A percentile compares a stretch with the other conserved stretches of the same genome.
Evolutionary conservation across 306 rosid genomes (phyloP).

Genomic region (Begonia fuchsioides): DNA sequence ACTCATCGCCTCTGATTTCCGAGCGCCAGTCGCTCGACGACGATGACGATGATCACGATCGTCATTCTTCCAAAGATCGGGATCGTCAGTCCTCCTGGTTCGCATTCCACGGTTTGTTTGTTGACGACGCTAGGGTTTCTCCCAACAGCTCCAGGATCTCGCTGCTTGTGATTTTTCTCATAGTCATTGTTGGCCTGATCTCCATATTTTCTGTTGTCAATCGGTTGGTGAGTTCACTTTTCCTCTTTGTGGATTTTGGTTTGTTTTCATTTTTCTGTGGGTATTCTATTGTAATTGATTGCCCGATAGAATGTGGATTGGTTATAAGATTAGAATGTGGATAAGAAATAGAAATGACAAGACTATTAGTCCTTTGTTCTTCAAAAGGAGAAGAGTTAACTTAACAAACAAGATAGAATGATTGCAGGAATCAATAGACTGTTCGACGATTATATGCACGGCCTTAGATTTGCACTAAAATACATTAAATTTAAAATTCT

Average conservation of each 20-base stretch:
- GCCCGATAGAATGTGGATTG: neutral
- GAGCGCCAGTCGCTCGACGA: conserved; percentile 26
- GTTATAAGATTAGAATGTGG: neutral
- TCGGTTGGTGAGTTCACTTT: conserved; percentile 37
- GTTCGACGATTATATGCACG: neutral
- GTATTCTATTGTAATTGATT: too few species aligned
- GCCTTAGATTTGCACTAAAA: neutral
- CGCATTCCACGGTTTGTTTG: conserved; percentile 34
- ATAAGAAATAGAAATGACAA: neutral
- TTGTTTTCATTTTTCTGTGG: too few species aligned
- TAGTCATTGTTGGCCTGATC: conserved; percentile 32
- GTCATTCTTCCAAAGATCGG: conserved; percentile 61
- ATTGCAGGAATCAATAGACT: neutral
- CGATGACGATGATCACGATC: conserved; percentile 55
- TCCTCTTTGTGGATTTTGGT: neutral
- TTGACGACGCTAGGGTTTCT: conserved; percentile 80
- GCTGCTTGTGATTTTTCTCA: conserved; percentile 19
- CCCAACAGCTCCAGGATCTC: conserved; percentile 62
- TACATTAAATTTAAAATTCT: too few species aligned
- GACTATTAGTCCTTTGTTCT: neutral
- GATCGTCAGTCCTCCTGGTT: conserved; percentile 39
- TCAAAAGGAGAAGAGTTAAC: neutral
- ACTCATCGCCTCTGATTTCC: conserved; percentile 46
- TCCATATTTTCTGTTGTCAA: conserved; percentile 38
- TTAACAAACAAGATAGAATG: neutral